phyloP scores from a whole-genome alignment of 768 basidiomycete genomes.

The Mycena rosella region DNA sequence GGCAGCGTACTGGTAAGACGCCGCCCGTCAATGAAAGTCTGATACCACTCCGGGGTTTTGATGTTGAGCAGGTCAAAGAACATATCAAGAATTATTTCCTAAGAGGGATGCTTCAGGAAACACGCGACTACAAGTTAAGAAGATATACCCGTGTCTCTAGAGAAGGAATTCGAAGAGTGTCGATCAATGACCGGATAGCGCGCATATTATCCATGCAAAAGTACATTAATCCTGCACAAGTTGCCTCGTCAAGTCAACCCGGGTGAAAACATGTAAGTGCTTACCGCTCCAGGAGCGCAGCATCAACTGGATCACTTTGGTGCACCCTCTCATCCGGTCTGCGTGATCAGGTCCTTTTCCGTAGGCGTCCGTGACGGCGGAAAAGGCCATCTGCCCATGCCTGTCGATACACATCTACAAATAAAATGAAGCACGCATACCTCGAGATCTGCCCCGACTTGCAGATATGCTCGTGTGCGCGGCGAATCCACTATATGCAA shows the following conservation, averaged over 20 bases:
- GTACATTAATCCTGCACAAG: constrained; percentile 81
- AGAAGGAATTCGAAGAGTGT: constrained; percentile 90
- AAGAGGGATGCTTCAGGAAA: constrained; percentile 27
- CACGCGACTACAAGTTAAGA: background rate
- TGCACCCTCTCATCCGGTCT: constrained; percentile 83
- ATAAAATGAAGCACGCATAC: constrained; percentile 51
- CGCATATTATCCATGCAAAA: constrained; percentile 91
- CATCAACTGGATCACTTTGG: constrained; percentile 85
- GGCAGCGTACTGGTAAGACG: constrained; percentile 82
- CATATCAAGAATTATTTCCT: constrained; percentile 96
- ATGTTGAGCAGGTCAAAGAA: constrained; percentile 95
- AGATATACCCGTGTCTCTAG: constrained; percentile 81
- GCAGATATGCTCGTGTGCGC: constrained; percentile 79
- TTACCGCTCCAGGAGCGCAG: constrained; percentile 94
- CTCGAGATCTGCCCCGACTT: constrained; percentile 91
- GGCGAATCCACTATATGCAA: constrained; percentile 90
- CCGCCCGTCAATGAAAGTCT: constrained; percentile 91
- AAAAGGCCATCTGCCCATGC: constrained; percentile 76
- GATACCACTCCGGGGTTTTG: constrained; percentile 92
- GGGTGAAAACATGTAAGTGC: constrained; percentile 42
- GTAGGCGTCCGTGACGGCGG: constrained; percentile 93
- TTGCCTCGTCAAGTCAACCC: background rate
- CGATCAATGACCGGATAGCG: constrained; percentile 86
- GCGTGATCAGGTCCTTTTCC: constrained; percentile 84
- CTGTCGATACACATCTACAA: constrained; percentile 2